Evolutionary conservation across 2,329 filamentous ascomycete species (phyloP).

Genomic region (Rugonectria rugulosa): DNA sequence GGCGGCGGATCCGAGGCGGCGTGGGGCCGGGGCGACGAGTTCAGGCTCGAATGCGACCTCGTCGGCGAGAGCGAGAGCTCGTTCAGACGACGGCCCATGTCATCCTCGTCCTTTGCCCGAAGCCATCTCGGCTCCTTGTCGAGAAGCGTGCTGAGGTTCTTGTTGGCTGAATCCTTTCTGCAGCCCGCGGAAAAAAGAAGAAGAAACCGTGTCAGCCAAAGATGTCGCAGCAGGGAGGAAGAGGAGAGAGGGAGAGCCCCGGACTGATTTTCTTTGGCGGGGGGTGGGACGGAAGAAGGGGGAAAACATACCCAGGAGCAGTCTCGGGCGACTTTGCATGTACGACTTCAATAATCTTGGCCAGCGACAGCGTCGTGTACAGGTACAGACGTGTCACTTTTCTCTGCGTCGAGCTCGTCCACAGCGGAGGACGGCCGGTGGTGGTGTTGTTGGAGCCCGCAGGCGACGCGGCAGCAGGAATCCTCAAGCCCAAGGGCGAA

Average conservation of each 20-base stretch:
- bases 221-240: conserved; percentile 4
- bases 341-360: conserved; percentile 58
- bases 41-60: conserved; percentile 30
- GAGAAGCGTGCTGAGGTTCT: conserved; percentile 63
- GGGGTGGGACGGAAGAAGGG: neutral
- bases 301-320: conserved; percentile 54
- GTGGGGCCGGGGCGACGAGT: conserved; percentile 26
- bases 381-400: conserved; percentile 64
- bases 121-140: conserved; percentile 67
- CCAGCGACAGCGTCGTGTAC: conserved; percentile 61
- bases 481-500: conserved; percentile 16
- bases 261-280: no score
- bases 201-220: neutral
- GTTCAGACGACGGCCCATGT: conserved; percentile 60
- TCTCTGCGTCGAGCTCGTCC: conserved; percentile 60
- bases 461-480: conserved; percentile 37
- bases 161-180: conserved; percentile 65
- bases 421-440: conserved; percentile 63
- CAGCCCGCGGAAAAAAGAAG: conserved; percentile 1
- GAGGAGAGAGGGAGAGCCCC: no score
- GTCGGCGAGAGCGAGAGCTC: conserved; percentile 51
- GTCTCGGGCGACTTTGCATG: conserved; percentile 51
- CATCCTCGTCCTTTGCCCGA: conserved; percentile 57
- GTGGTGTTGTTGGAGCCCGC: conserved; percentile 41
- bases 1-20: conserved; percentile 23